phyloP scores from a whole-genome alignment of 2,329 filamentous ascomycete species.

The Cryphonectria radicalis region DNA sequence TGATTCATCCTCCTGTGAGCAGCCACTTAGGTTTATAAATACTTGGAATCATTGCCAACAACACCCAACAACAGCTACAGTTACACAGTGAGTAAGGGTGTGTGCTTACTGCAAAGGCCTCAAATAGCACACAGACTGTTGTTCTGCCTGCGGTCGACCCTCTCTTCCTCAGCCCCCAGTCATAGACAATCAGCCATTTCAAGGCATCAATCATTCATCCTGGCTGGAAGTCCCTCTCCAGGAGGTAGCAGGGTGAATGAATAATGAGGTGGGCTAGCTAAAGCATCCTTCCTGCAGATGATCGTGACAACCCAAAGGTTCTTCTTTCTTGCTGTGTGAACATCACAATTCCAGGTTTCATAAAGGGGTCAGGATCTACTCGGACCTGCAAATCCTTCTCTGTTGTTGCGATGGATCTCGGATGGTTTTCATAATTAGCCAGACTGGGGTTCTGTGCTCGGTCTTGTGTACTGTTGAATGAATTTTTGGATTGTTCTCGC shows the following conservation, averaged over 20 bases:
- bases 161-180: neutral
- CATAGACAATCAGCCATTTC: neutral
- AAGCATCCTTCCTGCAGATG: neutral
- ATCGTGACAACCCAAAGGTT: neutral
- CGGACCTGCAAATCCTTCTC: neutral
- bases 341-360: neutral
- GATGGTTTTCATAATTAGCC: neutral
- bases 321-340: neutral
- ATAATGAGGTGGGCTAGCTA: neutral
- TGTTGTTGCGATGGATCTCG: neutral
- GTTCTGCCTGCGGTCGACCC: neutral
- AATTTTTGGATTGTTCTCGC: neutral
- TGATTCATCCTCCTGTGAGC: neutral
- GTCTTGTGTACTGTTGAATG: neutral
- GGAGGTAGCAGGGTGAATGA: neutral
- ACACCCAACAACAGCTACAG: neutral
- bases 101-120: neutral
- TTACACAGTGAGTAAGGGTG: neutral
- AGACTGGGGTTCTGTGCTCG: neutral
- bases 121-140: neutral
- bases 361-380: neutral
- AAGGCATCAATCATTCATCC: neutral
- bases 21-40: neutral
- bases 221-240: neutral
- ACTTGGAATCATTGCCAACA: neutral